A percentile compares a stretch with the other conserved stretches of the same genome.
These are phyloP conservation scores for Ceratocystis huliohia DNA, from an alignment of 2,329 filamentous ascomycete species.

Conservation along the genomic window DNA sequence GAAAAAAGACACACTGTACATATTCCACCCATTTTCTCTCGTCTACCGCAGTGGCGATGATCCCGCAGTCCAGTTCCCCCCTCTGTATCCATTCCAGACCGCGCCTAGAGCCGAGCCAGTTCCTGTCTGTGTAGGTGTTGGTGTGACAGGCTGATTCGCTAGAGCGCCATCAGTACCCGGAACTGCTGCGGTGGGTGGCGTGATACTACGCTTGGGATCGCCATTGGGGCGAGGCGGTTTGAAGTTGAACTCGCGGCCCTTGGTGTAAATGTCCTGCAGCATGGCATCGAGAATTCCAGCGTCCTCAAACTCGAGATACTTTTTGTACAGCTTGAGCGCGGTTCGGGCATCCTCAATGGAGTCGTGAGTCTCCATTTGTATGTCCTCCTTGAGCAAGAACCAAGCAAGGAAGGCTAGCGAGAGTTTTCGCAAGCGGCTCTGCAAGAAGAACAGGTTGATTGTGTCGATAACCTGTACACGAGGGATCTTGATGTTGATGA, in stretches of 20 bases:
- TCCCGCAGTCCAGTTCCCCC: slow-evolving; percentile 14
- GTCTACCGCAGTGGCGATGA: slow-evolving; percentile 15
- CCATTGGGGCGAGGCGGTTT: slow-evolving; percentile 35
- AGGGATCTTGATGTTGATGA: slow-evolving; percentile 94
- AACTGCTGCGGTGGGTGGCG: slow-evolving; percentile 5
- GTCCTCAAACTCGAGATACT: slow-evolving; percentile 79
- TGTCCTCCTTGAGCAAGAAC: slow-evolving; percentile 82
- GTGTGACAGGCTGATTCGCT: slow-evolving; percentile 14
- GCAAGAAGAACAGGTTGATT: slow-evolving; percentile 78
- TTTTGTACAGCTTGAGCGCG: slow-evolving; percentile 75
- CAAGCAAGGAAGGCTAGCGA: slow-evolving; percentile 85
- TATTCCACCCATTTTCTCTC: not conserved
- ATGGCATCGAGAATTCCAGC: slow-evolving; percentile 73
- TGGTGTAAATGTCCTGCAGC: slow-evolving; percentile 70
- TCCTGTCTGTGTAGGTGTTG: slow-evolving; percentile 8
- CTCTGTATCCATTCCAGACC: not conserved
- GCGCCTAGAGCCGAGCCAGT: not conserved
- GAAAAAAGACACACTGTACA: not conserved
- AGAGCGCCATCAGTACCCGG: not conserved
- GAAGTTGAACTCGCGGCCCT: slow-evolving; percentile 37
- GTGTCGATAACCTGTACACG: slow-evolving; percentile 87
- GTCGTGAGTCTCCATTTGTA: slow-evolving; percentile 86
- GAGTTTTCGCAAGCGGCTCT: slow-evolving; percentile 68
- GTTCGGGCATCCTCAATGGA: slow-evolving; percentile 91
- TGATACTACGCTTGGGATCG: slow-evolving; percentile 14